Percentiles rank a stretch among this genome's conserved stretches.
Evolutionary conservation across 108 stramenopile species (phyloP).

Genomic region (Cylindrotheca closterium): DNA sequence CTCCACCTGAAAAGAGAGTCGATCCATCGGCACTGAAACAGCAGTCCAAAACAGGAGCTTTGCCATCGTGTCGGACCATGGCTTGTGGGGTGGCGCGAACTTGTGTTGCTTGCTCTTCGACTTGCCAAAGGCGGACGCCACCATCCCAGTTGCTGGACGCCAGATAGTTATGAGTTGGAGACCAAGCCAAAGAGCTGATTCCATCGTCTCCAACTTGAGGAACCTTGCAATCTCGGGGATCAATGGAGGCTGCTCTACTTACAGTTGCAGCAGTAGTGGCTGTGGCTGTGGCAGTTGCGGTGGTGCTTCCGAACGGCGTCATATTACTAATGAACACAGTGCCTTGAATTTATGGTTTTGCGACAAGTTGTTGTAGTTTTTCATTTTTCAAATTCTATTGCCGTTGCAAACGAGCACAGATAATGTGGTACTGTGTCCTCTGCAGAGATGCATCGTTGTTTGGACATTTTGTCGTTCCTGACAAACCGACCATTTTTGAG

Average conservation of each 20-base stretch:
- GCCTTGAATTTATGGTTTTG: too few relatives aligned
- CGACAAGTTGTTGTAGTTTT: too few relatives aligned
- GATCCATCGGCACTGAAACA: constrained; percentile 73
- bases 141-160: constrained; percentile 81
- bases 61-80: constrained; percentile 75
- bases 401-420: too few relatives aligned
- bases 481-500: too few relatives aligned
- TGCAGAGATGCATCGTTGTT: too few relatives aligned
- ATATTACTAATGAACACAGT: too few relatives aligned
- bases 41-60: constrained; percentile 66
- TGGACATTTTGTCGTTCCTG: too few relatives aligned
- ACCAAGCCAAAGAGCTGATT: constrained; percentile 70
- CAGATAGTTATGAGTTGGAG: constrained; percentile 71
- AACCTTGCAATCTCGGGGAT: constrained; percentile 69
- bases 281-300: background rate
- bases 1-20: constrained; percentile 77
- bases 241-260: constrained; percentile 26
- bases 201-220: constrained; percentile 75
- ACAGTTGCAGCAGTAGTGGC: constrained; percentile 7
- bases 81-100: constrained; percentile 71
- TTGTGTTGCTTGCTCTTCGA: constrained; percentile 69
- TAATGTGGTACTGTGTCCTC: too few relatives aligned
- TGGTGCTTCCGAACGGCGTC: background rate
- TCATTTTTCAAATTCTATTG: too few relatives aligned
- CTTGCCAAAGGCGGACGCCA: constrained; percentile 88